A percentile compares a stretch with the other conserved stretches of the same genome.
phyloP scores from a whole-genome alignment of 768 basidiomycete genomes.

The Pisolithus microcarpus region DNA sequence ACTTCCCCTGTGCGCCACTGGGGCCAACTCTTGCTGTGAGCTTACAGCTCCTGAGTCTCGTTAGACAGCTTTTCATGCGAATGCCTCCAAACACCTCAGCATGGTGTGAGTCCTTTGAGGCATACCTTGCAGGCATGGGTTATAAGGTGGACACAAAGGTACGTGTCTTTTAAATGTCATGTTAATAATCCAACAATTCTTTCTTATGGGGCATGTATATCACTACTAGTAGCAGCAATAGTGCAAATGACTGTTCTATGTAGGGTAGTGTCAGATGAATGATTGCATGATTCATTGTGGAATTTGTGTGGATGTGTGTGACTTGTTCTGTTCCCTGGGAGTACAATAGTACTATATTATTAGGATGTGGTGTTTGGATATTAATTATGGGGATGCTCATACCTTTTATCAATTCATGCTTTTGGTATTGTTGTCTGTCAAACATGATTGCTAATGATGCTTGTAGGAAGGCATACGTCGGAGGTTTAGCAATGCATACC shows the following conservation, averaged over 20 bases:
- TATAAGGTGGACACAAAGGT: slow-evolving; percentile 17
- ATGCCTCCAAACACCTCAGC: slow-evolving; percentile 23
- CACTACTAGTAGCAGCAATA: too few species aligned
- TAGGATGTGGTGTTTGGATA: too few species aligned
- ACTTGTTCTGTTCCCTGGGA: too few species aligned
- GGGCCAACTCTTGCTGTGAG: slow-evolving; percentile 28
- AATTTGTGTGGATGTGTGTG: too few species aligned
- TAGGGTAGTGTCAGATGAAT: too few species aligned
- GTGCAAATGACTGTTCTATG: too few species aligned
- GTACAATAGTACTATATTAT: not conserved
- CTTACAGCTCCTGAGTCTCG: slow-evolving; percentile 24
- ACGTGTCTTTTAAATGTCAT: not conserved
- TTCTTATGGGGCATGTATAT: not conserved
- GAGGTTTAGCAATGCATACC: slow-evolving; percentile 20
- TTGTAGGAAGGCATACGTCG: slow-evolving; percentile 17
- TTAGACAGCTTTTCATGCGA: slow-evolving; percentile 18
- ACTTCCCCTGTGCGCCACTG: slow-evolving; percentile 25
- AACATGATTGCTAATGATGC: not conserved
- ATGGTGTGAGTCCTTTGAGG: slow-evolving; percentile 21
- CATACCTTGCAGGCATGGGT: slow-evolving; percentile 12
- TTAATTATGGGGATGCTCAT: too few species aligned
- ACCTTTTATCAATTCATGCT: too few species aligned
- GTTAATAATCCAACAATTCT: slow-evolving; percentile 1
- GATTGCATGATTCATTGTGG: not conserved
- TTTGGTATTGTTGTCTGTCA: too few species aligned